These are phyloP conservation scores for Paramyrothecium sp. DNA, from an alignment of 2,329 filamentous ascomycete species.

Conservation along the genomic window DNA sequence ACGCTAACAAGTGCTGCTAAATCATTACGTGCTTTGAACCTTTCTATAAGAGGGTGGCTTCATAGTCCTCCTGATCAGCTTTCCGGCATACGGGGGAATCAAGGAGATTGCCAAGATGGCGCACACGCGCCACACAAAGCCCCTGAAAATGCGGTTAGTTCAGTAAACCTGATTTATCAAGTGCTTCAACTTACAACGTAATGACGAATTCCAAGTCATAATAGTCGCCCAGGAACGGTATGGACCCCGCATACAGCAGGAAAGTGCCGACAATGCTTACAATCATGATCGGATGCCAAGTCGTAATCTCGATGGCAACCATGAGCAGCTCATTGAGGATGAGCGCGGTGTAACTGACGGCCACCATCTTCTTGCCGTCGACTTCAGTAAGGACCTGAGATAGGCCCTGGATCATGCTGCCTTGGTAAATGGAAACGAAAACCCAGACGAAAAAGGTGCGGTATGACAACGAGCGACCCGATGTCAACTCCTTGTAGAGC, in stretches of 20 bases:
- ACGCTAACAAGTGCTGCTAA: background rate
- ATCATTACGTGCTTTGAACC: constrained; percentile 66
- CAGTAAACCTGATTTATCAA: background rate
- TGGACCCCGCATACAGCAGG: constrained; percentile 72
- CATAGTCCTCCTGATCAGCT: constrained; percentile 79
- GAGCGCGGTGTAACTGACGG: constrained; percentile 87
- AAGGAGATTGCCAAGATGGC: constrained; percentile 79
- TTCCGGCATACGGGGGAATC: constrained; percentile 83
- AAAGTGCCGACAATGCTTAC: constrained; percentile 80
- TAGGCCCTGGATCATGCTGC: constrained; percentile 91
- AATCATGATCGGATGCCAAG: constrained; percentile 95
- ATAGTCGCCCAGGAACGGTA: constrained; percentile 87
- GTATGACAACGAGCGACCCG: constrained; percentile 83
- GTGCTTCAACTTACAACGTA: constrained; percentile 52
- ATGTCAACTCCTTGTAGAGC: constrained; percentile 95
- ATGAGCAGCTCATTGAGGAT: constrained; percentile 94
- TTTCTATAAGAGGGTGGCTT: constrained; percentile 94
- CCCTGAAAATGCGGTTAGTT: constrained; percentile 43
- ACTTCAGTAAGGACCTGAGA: constrained; percentile 83
- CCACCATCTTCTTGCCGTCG: constrained; percentile 74
- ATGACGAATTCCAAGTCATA: constrained; percentile 82
- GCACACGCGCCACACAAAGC: constrained; percentile 83
- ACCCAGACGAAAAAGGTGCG: constrained; percentile 98
- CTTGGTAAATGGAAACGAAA: constrained; percentile 91
- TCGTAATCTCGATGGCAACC: constrained; percentile 95